These are phyloP conservation scores for Melaleuca alternifolia DNA, from an alignment of 345 rosid species.

Conservation along the genomic window DNA sequence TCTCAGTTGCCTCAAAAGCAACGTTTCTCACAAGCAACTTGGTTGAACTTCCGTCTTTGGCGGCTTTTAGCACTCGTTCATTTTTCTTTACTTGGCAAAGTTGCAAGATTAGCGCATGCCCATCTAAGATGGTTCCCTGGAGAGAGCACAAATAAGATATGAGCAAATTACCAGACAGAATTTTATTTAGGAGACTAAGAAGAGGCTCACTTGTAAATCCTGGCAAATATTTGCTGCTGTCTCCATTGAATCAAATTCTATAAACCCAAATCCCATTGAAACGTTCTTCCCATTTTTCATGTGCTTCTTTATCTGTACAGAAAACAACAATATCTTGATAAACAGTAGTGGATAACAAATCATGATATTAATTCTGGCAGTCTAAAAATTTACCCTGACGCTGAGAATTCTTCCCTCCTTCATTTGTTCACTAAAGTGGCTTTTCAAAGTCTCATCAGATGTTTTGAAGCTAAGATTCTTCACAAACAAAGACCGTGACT, in stretches of 20 bases:
- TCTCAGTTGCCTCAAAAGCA: constrained; percentile 91
- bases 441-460: constrained; percentile 61
- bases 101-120: constrained; percentile 83
- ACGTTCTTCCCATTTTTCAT: constrained; percentile 53
- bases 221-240: constrained; percentile 53
- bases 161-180: background rate
- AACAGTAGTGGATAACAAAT: background rate
- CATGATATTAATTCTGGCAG: background rate
- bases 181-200: background rate
- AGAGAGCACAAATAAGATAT: background rate
- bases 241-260: constrained; percentile 79
- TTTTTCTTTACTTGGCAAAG: constrained; percentile 70
- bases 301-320: constrained; percentile 71
- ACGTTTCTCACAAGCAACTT: constrained; percentile 83
- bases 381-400: constrained; percentile 48
- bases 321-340: background rate
- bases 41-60: constrained; percentile 55
- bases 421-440: constrained; percentile 57
- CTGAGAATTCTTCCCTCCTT: constrained; percentile 66
- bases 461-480: constrained; percentile 94
- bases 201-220: constrained; percentile 59
- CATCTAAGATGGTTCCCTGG: constrained; percentile 85
- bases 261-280: constrained; percentile 88
- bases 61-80: constrained; percentile 38
- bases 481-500: constrained; percentile 81